Percentiles rank a stretch among this genome's conserved stretches.
phyloP scores from a whole-genome alignment of 2,329 filamentous ascomycete species.

The Paramyrothecium sp. region DNA sequence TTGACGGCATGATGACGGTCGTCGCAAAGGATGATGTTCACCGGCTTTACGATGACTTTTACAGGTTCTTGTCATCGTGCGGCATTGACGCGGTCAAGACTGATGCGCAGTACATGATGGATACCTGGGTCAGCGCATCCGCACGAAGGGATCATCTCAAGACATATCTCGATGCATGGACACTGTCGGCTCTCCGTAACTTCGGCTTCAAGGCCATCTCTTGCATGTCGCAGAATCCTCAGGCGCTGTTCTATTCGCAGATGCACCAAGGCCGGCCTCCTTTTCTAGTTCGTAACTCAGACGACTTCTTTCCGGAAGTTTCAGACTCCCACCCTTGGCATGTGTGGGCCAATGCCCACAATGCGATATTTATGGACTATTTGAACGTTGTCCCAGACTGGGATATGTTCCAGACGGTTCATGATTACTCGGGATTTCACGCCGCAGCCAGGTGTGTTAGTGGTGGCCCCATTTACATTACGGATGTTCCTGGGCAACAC shows the following conservation, averaged over 20 bases:
- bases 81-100: slow-evolving; percentile 90
- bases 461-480: slow-evolving; percentile 92
- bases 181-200: slow-evolving; percentile 70
- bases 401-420: slow-evolving; percentile 68
- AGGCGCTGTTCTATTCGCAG: slow-evolving; percentile 82
- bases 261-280: slow-evolving; percentile 72
- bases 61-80: slow-evolving; percentile 69
- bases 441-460: slow-evolving; percentile 86
- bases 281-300: slow-evolving; percentile 80
- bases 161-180: slow-evolving; percentile 85
- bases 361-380: slow-evolving; percentile 76
- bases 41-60: slow-evolving; percentile 88
- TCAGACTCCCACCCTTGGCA: slow-evolving; percentile 88
- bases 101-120: slow-evolving; percentile 87
- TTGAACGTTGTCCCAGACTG: slow-evolving; percentile 85
- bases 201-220: slow-evolving; percentile 79
- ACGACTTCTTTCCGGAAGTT: slow-evolving; percentile 86
- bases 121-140: slow-evolving; percentile 67
- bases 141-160: slow-evolving; percentile 70
- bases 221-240: slow-evolving; percentile 91
- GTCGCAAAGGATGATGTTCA: slow-evolving; percentile 72
- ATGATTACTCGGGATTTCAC: slow-evolving; percentile 76
- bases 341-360: slow-evolving; percentile 91
- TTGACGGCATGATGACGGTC: slow-evolving; percentile 67
- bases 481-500: slow-evolving; percentile 82